Evolutionary conservation across 352 stramenopile species (phyloP).

Genomic region (Globisporangium sylvaticum): DNA sequence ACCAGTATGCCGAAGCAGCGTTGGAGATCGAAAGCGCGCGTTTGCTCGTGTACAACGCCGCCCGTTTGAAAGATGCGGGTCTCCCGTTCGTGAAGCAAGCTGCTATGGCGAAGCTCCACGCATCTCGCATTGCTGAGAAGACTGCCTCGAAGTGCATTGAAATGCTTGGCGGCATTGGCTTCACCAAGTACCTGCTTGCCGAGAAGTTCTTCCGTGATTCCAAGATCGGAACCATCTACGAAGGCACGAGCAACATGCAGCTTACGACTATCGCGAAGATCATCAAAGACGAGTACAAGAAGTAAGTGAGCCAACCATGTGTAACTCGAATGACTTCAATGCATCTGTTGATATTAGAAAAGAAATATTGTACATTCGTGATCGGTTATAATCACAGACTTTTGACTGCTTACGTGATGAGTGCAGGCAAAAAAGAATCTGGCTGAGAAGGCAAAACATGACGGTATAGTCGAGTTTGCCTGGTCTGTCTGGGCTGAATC

Average conservation of each 20-base stretch:
- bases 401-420: neutral
- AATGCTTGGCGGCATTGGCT: constrained; percentile 93
- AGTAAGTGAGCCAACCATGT: constrained; percentile 24
- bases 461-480: too few species aligned
- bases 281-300: constrained; percentile 87
- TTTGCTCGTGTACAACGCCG: constrained; percentile 94
- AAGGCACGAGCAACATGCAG: constrained; percentile 98
- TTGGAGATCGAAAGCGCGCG: constrained; percentile 93
- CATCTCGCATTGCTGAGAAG: constrained; percentile 93
- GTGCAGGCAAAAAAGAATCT: neutral
- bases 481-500: neutral
- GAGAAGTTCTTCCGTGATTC: constrained; percentile 98
- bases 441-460: neutral
- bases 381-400: neutral
- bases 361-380: neutral
- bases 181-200: constrained; percentile 91
- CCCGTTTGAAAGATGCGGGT: constrained; percentile 91
- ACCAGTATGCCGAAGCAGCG: constrained; percentile 94
- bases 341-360: constrained; percentile 9
- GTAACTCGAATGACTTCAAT: neutral
- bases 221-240: constrained; percentile 97
- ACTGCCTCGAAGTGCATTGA: constrained; percentile 96
- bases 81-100: constrained; percentile 96
- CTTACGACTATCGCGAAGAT: constrained; percentile 92
- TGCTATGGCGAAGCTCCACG: constrained; percentile 95